Percentiles rank a stretch among this genome's conserved stretches.
phyloP scores from a whole-genome alignment of 805 yeast genomes.

The Candida odintsovae region DNA sequence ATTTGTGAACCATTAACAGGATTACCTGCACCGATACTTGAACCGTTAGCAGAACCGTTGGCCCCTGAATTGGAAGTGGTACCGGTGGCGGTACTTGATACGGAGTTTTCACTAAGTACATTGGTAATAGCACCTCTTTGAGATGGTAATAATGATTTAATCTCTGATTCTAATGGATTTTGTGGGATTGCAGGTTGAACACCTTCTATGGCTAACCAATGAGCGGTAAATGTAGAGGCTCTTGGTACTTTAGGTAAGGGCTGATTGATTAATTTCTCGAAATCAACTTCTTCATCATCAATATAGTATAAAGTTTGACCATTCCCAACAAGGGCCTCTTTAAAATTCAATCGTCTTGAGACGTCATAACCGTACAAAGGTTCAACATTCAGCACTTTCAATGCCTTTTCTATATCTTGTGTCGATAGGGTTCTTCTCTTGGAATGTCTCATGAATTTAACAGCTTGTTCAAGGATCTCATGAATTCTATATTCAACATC shows the following conservation, averaged over 20 bases:
- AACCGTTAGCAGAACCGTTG: conserved; percentile 6
- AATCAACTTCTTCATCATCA: conserved; percentile 89
- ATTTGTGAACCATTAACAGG: conserved; percentile 3
- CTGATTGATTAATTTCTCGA: conserved; percentile 87
- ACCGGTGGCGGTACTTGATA: conserved; percentile 24
- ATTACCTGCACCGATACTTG: conserved; percentile 23
- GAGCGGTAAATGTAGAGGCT: conserved; percentile 87
- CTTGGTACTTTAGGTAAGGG: conserved; percentile 96
- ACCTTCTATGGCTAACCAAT: conserved; percentile 98
- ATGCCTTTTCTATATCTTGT: conserved; percentile 73
- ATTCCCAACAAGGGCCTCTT: conserved; percentile 82
- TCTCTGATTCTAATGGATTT: conserved; percentile 78
- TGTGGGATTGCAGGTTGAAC: conserved; percentile 97
- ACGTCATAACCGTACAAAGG: conserved; percentile 88
- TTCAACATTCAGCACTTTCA: conserved; percentile 83
- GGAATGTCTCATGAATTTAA: conserved; percentile 92
- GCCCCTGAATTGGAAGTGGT: conserved; percentile 8
- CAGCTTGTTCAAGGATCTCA: conserved; percentile 92
- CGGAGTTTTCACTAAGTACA: conserved; percentile 42
- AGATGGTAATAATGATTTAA: conserved; percentile 69
- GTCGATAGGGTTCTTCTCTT: conserved; percentile 79
- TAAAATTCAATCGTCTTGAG: conserved; percentile 62
- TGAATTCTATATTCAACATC: conserved; percentile 97
- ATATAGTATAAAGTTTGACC: conserved; percentile 92
- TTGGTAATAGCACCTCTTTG: conserved; percentile 79